Base-by-base conservation (phyloP, 164 flowering plant species). In the Buxus sempervirens region DNA sequence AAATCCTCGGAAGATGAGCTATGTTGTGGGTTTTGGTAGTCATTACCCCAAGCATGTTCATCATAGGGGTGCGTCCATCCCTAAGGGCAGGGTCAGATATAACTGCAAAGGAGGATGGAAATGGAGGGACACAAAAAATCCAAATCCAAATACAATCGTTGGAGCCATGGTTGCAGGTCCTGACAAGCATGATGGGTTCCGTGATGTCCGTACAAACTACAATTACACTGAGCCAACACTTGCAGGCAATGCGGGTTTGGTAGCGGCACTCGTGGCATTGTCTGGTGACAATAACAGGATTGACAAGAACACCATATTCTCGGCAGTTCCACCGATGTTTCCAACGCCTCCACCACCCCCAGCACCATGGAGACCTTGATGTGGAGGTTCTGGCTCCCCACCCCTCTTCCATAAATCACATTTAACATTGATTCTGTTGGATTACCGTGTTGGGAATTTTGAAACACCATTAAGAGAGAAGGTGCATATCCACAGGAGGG, bases 141-240 rank as follows among this genome's bases (percentile, higher is more conserved):
- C 96, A n/a, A 89, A 94, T 67, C 96, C 96, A 8, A 90, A 94
- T 72, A 86, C 89, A 20, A 16, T 94, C 20, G 84, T 82, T 19
- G 98, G 98, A 68, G 98, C 98, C 58, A 90, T 94, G 98, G 98
- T 94, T 68, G 97, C 95, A 8, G 98, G 98, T 28, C 98, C 97
- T 14, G 97, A 91, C 78, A 84, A 70, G 74, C 87, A 80, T 66
- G 98, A 94, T 59, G 93, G 89, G 13, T 94, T 94, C 78, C 91
- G 66, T 66, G 98, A 94, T 71, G 85, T 89, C 16, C 89, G 96
- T 6, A 77, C 84, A 0, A 90, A 90, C 68, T 88, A 89, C 80
- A 90, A 91, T 65, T 94, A 91, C 79, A 94, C 98, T 1, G 98
- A 91, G 76, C 97, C 98, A 5, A 90, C 98, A 2, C 82, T 94